Evolutionary conservation across 2,329 filamentous ascomycete species (phyloP).

Genomic region (Aspergillus proliferans): DNA sequence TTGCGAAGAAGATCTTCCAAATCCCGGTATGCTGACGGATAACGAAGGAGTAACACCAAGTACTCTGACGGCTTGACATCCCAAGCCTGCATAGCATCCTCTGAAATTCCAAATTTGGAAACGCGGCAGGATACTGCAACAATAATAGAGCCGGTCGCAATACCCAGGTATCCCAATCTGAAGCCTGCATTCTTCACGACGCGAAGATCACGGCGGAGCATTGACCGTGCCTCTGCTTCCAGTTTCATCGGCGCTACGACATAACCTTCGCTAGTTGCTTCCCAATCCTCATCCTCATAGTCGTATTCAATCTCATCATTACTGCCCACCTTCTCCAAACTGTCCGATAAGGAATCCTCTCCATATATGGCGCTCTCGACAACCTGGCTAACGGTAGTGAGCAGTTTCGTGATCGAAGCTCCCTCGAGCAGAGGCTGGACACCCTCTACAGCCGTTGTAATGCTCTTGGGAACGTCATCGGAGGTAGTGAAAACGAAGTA

Average conservation of each 20-base stretch:
- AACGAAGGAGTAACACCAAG: conserved; percentile 65
- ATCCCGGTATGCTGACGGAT: conserved; percentile 55
- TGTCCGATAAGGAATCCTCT: conserved; percentile 5
- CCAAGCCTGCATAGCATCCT: conserved; percentile 74
- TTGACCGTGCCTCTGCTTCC: conserved; percentile 10
- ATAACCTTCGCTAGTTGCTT: conserved; percentile 5
- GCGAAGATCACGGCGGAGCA: conserved; percentile 57
- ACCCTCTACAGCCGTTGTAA: conserved; percentile 36
- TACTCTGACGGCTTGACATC: conserved; percentile 61
- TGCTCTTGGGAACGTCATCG: conserved; percentile 24
- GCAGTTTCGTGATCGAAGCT: conserved; percentile 41
- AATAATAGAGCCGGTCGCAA: conserved; percentile 46
- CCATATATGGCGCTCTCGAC: conserved; percentile 23
- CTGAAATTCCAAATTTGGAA: conserved; percentile 63
- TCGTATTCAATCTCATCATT: conserved; percentile 23
- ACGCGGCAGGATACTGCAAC: conserved; percentile 65
- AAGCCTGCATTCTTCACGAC: conserved; percentile 60
- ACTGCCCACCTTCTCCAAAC: background rate
- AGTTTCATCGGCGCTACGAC: conserved; percentile 1
- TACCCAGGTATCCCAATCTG: conserved; percentile 58
- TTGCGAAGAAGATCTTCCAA: conserved; percentile 49
- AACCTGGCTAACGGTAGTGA: conserved; percentile 40
- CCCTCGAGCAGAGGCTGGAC: conserved; percentile 39
- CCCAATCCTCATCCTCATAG: conserved; percentile 30
- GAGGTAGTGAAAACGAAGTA: conserved; percentile 41